These are phyloP conservation scores for Gymnopilus dilepis DNA, from an alignment of 768 basidiomycete species.

Conservation along the genomic window DNA sequence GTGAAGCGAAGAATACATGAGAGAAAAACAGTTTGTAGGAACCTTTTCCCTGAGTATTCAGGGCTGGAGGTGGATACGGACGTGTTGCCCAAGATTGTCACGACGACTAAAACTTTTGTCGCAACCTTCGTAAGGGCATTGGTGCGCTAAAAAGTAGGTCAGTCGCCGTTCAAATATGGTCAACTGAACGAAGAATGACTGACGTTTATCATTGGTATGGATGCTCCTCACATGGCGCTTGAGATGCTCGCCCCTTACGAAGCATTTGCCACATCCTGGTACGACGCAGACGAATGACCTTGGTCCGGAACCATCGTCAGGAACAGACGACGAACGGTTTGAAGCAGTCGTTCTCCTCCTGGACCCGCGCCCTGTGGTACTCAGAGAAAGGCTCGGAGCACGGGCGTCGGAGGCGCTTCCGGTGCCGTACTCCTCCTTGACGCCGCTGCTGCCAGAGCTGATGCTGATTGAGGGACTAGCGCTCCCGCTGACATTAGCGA, in stretches of 20 bases:
- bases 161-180: neutral
- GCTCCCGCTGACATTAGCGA: slow-evolving; percentile 20
- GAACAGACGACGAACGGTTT: slow-evolving; percentile 13
- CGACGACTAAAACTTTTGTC: slow-evolving; percentile 72
- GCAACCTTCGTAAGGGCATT: slow-evolving; percentile 69
- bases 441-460: neutral
- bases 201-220: slow-evolving; percentile 86
- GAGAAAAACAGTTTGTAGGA: slow-evolving; percentile 1
- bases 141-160: slow-evolving; percentile 45
- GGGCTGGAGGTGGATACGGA: slow-evolving; percentile 58
- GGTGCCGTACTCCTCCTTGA: neutral
- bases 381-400: slow-evolving; percentile 12
- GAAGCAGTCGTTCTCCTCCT: slow-evolving; percentile 8
- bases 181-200: slow-evolving; percentile 31
- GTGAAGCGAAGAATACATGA: neutral
- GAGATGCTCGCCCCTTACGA: slow-evolving; percentile 79
- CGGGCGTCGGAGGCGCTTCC: neutral
- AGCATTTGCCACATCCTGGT: slow-evolving; percentile 78
- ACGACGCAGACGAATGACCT: slow-evolving; percentile 71
- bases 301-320: slow-evolving; percentile 28
- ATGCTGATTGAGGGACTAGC: slow-evolving; percentile 2
- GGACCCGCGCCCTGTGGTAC: slow-evolving; percentile 5
- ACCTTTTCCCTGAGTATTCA: too few relatives aligned
- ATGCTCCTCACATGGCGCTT: slow-evolving; percentile 82
- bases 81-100: slow-evolving; percentile 81